Conservation (phyloP, 2,329 filamentous ascomycete genomes). For the Fusarium illudens region DNA sequence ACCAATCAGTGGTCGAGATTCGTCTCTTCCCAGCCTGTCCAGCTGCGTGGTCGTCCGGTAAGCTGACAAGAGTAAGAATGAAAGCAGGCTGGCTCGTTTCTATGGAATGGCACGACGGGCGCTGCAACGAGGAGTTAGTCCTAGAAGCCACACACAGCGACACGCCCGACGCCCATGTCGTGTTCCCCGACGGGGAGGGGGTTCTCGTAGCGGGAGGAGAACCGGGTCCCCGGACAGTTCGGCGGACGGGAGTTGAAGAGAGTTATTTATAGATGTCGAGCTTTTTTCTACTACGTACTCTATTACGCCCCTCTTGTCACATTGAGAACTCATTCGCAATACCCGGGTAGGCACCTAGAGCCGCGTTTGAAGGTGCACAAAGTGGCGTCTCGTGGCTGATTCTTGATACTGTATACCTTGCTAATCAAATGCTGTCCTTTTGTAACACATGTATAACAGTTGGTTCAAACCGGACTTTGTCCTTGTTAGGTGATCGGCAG, state of each 20-base stretch:
- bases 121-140: not conserved
- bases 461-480: no score
- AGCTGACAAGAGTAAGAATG: not conserved
- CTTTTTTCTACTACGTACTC: no score
- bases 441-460: no score
- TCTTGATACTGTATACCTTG: no score
- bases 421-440: no score
- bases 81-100: constrained; percentile 30
- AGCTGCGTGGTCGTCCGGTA: constrained; percentile 11
- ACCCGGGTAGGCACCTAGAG: not conserved
- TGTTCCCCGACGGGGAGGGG: not conserved
- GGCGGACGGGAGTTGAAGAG: not conserved
- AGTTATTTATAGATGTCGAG: not conserved
- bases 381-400: not conserved
- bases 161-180: constrained; percentile 6
- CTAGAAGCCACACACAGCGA: constrained; percentile 10
- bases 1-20: constrained; percentile 15
- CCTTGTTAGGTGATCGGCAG: no score
- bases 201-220: not conserved
- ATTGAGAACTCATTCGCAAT: no score
- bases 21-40: constrained; percentile 33
- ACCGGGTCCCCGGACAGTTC: not conserved
- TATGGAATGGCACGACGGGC: constrained; percentile 18
- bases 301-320: no score
- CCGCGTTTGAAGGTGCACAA: not conserved